A percentile compares a stretch with the other conserved stretches of the same genome.
phyloP scores from a whole-genome alignment of 208 protist genomes.

The Leptomonas seymouri region DNA sequence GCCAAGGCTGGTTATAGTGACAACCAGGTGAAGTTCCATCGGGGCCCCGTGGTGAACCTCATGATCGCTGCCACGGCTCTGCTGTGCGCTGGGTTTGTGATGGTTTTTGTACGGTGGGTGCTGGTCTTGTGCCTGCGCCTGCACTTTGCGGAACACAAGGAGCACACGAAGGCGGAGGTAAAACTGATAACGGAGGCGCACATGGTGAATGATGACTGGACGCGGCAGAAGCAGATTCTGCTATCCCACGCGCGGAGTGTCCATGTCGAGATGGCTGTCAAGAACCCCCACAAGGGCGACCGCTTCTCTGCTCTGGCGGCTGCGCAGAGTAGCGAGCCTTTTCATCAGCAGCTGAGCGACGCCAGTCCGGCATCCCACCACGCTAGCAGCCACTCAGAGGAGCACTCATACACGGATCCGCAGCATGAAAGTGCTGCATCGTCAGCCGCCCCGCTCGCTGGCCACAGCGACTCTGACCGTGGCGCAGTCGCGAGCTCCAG shows the following conservation, averaged over 20 bases:
- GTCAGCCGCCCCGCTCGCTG: not conserved
- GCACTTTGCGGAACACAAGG: constrained; percentile 32
- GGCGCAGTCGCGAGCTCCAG: not conserved
- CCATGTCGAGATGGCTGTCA: constrained; percentile 51
- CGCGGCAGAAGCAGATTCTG: constrained; percentile 65
- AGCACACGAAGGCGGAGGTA: constrained; percentile 35
- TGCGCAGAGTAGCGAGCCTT: constrained; percentile 15
- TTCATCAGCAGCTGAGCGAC: not conserved
- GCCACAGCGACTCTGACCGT: not conserved
- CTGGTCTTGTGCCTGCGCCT: constrained; percentile 21
- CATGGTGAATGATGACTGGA: constrained; percentile 81
- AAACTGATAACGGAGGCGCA: constrained; percentile 45
- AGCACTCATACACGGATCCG: constrained; percentile 13
- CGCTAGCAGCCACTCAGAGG: not conserved
- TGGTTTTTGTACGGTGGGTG: constrained; percentile 37
- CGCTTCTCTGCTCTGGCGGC: constrained; percentile 5
- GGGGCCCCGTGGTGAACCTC: constrained; percentile 36
- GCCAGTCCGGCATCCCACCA: not conserved
- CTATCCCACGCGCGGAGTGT: constrained; percentile 64
- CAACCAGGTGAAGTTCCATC: constrained; percentile 32
- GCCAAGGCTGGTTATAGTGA: not conserved
- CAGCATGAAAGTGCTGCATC: constrained; percentile 14
- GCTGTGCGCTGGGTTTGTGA: constrained; percentile 31
- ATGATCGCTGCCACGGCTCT: constrained; percentile 51
- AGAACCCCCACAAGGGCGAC: constrained; percentile 13